Conservation (phyloP, 352 stramenopile genomes). For the Nothophytophthora sp. region DNA sequence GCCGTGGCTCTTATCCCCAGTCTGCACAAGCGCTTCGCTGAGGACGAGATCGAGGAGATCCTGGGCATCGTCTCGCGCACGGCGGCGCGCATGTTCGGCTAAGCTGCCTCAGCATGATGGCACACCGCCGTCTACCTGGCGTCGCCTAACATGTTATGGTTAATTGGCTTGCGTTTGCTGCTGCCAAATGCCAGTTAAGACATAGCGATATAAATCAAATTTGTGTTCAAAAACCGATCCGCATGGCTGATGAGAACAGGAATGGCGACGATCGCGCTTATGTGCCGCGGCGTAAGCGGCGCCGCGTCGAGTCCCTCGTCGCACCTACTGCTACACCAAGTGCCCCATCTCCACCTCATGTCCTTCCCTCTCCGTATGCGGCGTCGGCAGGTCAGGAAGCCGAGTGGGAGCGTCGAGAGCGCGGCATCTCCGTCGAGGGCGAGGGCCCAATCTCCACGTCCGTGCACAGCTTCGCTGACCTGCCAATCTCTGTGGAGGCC, state of each 20-base stretch:
- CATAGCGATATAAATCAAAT: constrained; percentile 1
- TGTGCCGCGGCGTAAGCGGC: constrained; percentile 43
- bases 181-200: not conserved
- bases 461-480: constrained; percentile 36
- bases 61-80: constrained; percentile 73
- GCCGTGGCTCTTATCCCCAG: constrained; percentile 80
- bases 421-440: constrained; percentile 43
- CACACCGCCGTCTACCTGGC: not conserved
- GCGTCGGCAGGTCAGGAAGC: constrained; percentile 33
- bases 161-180: constrained; percentile 6
- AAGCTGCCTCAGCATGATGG: not conserved
- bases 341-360: not conserved
- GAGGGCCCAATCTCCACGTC: constrained; percentile 24
- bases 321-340: not conserved
- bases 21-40: constrained; percentile 76
- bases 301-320: constrained; percentile 13
- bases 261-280: constrained; percentile 23
- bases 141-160: not conserved
- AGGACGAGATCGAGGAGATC: constrained; percentile 88
- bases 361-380: not conserved
- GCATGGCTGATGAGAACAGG: constrained; percentile 6
- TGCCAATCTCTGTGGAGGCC: constrained; percentile 28
- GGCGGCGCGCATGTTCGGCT: constrained; percentile 71
- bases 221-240: not conserved
- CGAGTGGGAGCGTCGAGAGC: constrained; percentile 53